Evolutionary conservation across 148 eudicot species (phyloP).

Genomic region (Silene uniflora): DNA sequence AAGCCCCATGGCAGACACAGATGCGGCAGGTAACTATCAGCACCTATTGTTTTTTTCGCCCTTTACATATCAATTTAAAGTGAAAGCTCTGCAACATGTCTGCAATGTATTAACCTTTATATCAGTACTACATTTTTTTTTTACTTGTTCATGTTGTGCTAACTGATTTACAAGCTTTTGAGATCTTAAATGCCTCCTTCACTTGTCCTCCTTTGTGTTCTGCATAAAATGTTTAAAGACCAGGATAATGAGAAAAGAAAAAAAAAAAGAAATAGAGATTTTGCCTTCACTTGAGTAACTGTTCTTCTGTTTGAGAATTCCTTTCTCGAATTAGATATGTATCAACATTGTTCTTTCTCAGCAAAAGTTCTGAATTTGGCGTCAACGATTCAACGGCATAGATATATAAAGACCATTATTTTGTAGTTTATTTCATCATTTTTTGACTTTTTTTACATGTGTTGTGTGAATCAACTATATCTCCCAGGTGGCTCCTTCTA

Average conservation of each 20-base stretch:
- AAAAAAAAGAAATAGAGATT: neutral
- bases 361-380: neutral
- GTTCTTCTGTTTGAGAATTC: neutral
- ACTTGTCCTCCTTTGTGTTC: neutral
- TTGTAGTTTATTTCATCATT: neutral
- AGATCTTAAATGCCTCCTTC: neutral
- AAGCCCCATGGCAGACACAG: conserved; percentile 71
- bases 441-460: conserved; percentile 1
- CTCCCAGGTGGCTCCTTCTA: conserved; percentile 53
- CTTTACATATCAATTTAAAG: neutral
- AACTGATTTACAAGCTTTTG: neutral
- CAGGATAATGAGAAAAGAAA: no score
- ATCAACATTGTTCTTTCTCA: neutral
- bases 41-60: neutral
- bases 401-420: neutral
- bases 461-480: conserved; percentile 20
- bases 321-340: neutral
- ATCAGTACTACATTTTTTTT: neutral
- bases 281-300: neutral
- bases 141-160: neutral
- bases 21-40: conserved; percentile 47
- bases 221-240: neutral
- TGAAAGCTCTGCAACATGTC: neutral
- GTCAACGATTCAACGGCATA: no score
- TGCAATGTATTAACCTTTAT: neutral